These are phyloP conservation scores for Neofusicoccum laricinum DNA, from an alignment of 2,329 filamentous ascomycete genomes.

Conservation along the genomic window DNA sequence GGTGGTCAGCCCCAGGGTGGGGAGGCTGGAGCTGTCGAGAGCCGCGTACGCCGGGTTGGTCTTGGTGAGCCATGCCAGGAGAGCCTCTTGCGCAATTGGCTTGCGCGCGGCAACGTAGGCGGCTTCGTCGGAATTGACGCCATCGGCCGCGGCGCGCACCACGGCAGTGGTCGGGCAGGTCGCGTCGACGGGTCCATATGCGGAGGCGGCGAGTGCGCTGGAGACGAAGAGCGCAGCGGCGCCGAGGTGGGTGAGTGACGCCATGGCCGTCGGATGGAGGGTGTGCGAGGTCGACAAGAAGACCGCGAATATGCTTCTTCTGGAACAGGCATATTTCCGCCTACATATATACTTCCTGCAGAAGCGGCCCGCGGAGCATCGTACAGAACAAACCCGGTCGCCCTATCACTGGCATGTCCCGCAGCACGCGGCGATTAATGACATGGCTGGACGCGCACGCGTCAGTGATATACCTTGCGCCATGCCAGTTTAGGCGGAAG, in stretches of 20 bases:
- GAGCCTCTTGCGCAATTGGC: slow-evolving; percentile 35
- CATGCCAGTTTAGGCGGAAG: background rate
- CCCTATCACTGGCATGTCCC: slow-evolving; percentile 1
- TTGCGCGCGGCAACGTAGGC: slow-evolving; percentile 40
- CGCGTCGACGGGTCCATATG: slow-evolving; percentile 35
- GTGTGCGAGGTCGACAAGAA: background rate
- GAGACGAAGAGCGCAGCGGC: slow-evolving; percentile 1
- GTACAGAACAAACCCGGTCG: background rate
- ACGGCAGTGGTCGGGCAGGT: slow-evolving; percentile 40
- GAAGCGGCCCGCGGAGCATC: background rate
- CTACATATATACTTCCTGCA: background rate
- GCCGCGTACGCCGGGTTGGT: slow-evolving; percentile 26
- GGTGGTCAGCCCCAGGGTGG: slow-evolving; percentile 37
- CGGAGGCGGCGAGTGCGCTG: slow-evolving; percentile 16
- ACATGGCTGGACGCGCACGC: background rate
- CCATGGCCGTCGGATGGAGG: background rate
- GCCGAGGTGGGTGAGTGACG: background rate
- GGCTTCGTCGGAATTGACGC: slow-evolving; percentile 37
- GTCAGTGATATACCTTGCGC: background rate
- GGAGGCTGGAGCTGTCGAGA: slow-evolving; percentile 37
- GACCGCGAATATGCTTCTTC: background rate
- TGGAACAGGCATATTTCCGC: background rate
- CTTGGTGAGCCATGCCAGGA: slow-evolving; percentile 40
- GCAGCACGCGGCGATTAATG: background rate
- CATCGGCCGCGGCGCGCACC: slow-evolving; percentile 34